phyloP scores from a whole-genome alignment of 805 yeast genomes.

The Ogataea populi-albae region DNA sequence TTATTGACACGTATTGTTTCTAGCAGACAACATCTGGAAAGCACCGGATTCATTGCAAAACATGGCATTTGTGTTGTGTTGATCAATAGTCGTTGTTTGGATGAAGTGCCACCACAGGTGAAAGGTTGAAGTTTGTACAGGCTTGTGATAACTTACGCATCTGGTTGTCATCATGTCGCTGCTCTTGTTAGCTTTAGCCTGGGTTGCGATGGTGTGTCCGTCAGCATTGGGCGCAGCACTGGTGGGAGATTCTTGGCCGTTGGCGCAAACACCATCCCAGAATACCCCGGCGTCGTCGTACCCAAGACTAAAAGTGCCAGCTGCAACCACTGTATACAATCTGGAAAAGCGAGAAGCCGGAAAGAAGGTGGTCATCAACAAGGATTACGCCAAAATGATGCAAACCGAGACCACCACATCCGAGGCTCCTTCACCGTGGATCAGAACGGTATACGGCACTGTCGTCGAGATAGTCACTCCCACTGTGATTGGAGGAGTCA shows the following conservation, averaged over 20 bases:
- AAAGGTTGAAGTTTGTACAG: not conserved
- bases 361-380: constrained; percentile 26
- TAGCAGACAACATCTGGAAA: too few species aligned
- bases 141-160: too few species aligned
- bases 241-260: not conserved
- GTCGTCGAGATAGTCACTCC: constrained; percentile 60
- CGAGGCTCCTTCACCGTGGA: constrained; percentile 63
- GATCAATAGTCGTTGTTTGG: constrained; percentile 2
- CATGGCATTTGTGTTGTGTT: not conserved
- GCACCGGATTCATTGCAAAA: not conserved
- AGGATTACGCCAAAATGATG: constrained; percentile 21
- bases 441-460: constrained; percentile 61
- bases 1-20: too few species aligned
- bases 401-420: constrained; percentile 15
- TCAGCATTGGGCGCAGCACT: not conserved
- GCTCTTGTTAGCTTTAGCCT: too few species aligned
- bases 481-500: constrained; percentile 60
- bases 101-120: constrained; percentile 1
- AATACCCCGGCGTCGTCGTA: not conserved
- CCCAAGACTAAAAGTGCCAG: not conserved
- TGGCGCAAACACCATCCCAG: constrained; percentile 2
- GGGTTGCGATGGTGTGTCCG: too few species aligned
- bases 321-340: not conserved
- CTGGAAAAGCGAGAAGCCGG: constrained; percentile 11
- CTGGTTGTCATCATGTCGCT: too few species aligned